These are phyloP conservation scores for Volvox reticuliferus DNA, from an alignment of 139 green algal genomes.

Conservation along the genomic window DNA sequence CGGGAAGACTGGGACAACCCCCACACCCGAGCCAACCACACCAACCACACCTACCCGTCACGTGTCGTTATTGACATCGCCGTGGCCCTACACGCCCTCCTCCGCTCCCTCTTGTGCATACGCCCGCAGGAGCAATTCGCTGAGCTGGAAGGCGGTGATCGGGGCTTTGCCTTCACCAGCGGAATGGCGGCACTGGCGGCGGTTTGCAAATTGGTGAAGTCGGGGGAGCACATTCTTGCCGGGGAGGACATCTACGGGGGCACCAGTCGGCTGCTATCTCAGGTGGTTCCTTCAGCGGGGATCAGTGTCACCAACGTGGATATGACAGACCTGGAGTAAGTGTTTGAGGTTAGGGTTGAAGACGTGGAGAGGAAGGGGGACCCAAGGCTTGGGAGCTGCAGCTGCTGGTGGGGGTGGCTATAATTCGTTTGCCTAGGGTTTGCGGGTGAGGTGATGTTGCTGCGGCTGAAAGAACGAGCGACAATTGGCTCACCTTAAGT, in stretches of 20 bases:
- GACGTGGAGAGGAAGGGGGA: neutral
- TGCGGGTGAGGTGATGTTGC: no score
- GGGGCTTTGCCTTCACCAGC: slow-evolving; percentile 92
- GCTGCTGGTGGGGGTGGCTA: no score
- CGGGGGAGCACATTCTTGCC: slow-evolving; percentile 86
- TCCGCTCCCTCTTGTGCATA: neutral
- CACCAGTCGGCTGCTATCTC: slow-evolving; percentile 88
- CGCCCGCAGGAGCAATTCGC: slow-evolving; percentile 80
- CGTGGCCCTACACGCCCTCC: neutral
- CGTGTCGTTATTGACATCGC: no score
- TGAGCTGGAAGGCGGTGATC: slow-evolving; percentile 87
- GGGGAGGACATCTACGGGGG: slow-evolving; percentile 99
- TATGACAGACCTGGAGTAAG: slow-evolving; percentile 86
- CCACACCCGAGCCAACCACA: no score
- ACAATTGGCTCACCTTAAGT: no score
- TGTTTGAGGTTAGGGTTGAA: neutral
- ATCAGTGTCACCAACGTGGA: slow-evolving; percentile 92
- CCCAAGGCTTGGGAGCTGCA: neutral
- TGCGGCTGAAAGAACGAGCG: no score
- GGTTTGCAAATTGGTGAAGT: slow-evolving; percentile 72
- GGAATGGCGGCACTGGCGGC: slow-evolving; percentile 95
- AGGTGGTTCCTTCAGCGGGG: slow-evolving; percentile 59
- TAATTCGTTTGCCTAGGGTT: no score
- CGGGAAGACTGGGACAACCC: no score
- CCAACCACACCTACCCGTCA: no score